Conservation (phyloP, 371 early-diverging fungal species). For the Dichotomocladium elegans region DNA sequence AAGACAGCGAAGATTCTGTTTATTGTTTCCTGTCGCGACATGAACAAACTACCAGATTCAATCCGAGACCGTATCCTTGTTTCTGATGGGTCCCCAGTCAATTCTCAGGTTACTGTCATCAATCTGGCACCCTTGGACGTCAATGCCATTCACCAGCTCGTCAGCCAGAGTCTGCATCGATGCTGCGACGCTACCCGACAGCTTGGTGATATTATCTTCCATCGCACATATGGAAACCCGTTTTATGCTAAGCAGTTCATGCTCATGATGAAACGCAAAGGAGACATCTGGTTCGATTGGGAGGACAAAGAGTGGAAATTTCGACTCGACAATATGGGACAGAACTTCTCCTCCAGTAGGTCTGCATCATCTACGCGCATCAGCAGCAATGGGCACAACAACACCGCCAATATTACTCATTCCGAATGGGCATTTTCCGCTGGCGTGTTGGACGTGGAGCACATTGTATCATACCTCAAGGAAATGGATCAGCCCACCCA, state of each 20-base stretch:
- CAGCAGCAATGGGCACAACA: neutral
- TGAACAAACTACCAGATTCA: constrained; percentile 19
- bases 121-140: constrained; percentile 19
- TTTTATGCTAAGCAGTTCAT: constrained; percentile 41
- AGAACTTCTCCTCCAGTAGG: constrained; percentile 14
- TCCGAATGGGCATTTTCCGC: neutral
- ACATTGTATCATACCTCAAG: constrained; percentile 30
- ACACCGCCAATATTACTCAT: neutral
- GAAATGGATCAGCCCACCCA: constrained; percentile 30
- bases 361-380: neutral
- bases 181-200: constrained; percentile 17
- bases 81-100: constrained; percentile 5
- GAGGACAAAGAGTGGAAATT: constrained; percentile 38
- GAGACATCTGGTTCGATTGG: constrained; percentile 46
- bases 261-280: constrained; percentile 37
- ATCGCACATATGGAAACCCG: constrained; percentile 41
- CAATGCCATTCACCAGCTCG: constrained; percentile 23
- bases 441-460: constrained; percentile 27
- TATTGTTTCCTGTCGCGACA: constrained; percentile 40
- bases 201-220: constrained; percentile 27
- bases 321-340: constrained; percentile 28
- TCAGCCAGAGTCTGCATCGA: constrained; percentile 31
- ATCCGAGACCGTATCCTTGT: constrained; percentile 15
- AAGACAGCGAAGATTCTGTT: constrained; percentile 37
- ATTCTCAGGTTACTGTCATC: constrained; percentile 20